Conservation (phyloP, 179 eudicot species). For the Silene noctiflora region DNA sequence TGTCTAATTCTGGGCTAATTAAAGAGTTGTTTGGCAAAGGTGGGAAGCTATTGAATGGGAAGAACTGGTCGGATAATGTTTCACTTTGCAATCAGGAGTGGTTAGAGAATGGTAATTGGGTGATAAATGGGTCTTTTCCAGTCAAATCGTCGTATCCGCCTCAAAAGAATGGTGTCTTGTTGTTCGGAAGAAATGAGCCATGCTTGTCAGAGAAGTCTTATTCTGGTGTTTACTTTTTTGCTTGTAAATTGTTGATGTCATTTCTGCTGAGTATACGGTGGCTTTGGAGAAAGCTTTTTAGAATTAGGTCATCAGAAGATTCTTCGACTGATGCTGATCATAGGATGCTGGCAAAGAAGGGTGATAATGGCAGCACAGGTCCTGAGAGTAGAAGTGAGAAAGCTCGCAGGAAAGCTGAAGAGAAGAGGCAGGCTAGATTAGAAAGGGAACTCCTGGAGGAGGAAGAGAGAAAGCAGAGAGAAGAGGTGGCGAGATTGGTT, state of each 20-base stretch:
- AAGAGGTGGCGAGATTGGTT: constrained; percentile 91
- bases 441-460: constrained; percentile 90
- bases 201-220: constrained; percentile 71
- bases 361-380: constrained; percentile 60
- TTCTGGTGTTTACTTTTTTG: constrained; percentile 48
- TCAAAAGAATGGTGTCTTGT: constrained; percentile 46
- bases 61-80: constrained; percentile 67
- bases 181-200: constrained; percentile 49
- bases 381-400: constrained; percentile 89
- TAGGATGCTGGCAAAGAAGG: constrained; percentile 48
- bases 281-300: constrained; percentile 74
- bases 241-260: constrained; percentile 45
- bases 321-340: constrained; percentile 50
- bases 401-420: constrained; percentile 98
- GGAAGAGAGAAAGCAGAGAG: constrained; percentile 97
- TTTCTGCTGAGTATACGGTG: constrained; percentile 55
- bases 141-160: constrained; percentile 46
- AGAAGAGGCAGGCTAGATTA: constrained; percentile 92
- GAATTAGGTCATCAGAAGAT: constrained; percentile 68
- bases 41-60: constrained; percentile 77
- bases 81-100: constrained; percentile 73
- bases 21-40: constrained; percentile 86
- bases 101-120: constrained; percentile 84
- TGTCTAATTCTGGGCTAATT: constrained; percentile 65
- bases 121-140: constrained; percentile 47